phyloP scores from a whole-genome alignment of 345 rosid species.

The Odontarrhena argentea region DNA sequence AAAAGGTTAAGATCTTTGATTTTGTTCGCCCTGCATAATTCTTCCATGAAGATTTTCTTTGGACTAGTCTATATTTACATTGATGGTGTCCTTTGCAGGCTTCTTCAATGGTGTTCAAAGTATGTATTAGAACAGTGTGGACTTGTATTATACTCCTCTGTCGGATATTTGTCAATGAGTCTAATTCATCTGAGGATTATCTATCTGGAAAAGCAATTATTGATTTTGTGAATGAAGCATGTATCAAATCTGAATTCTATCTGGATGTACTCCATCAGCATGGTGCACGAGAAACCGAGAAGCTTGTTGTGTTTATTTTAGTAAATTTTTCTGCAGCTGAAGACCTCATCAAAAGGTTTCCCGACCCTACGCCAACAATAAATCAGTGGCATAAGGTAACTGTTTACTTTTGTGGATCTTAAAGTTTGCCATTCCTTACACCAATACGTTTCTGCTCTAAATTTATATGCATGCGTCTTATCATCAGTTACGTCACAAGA shows the following conservation, averaged over 20 bases:
- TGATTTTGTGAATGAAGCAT: slow-evolving; percentile 54
- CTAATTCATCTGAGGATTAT: slow-evolving; percentile 33
- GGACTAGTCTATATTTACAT: not conserved
- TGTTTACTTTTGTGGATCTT: slow-evolving; percentile 13
- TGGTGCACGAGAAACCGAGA: slow-evolving; percentile 43
- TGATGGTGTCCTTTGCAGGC: slow-evolving; percentile 53
- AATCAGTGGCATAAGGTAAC: slow-evolving; percentile 80
- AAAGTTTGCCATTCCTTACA: not conserved
- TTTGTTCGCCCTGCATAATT: not conserved
- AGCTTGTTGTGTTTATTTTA: slow-evolving; percentile 45
- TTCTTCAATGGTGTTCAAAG: slow-evolving; percentile 52
- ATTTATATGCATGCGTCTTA: slow-evolving; percentile 26
- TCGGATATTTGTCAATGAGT: slow-evolving; percentile 37
- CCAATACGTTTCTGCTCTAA: not conserved
- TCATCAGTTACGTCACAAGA: slow-evolving; percentile 49
- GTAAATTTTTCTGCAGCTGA: slow-evolving; percentile 62
- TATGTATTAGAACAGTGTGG: slow-evolving; percentile 70
- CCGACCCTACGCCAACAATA: slow-evolving; percentile 60
- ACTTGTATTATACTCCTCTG: slow-evolving; percentile 48
- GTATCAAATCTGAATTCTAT: slow-evolving; percentile 57
- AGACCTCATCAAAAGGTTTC: slow-evolving; percentile 42
- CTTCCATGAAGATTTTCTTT: too few species aligned
- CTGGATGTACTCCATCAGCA: slow-evolving; percentile 67
- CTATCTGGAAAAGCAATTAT: slow-evolving; percentile 48
- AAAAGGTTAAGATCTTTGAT: slow-evolving; percentile 53